phyloP scores from a whole-genome alignment of 257 asterid species.

The Solanum commersonii region DNA sequence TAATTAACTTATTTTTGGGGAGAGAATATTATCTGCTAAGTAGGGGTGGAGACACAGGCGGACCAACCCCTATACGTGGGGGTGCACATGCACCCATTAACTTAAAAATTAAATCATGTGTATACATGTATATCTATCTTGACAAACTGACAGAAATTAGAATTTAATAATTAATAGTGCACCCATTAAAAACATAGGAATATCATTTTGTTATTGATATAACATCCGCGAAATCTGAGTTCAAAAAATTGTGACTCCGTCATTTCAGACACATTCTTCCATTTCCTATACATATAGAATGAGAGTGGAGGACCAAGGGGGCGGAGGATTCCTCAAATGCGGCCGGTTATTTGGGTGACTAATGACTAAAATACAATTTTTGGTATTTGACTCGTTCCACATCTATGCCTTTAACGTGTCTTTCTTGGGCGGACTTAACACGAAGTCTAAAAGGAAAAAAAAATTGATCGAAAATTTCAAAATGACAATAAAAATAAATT shows the following conservation, averaged over 20 bases:
- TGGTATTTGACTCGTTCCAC: not conserved
- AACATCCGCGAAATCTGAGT: too few relatives aligned
- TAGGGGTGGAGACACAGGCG: too few relatives aligned
- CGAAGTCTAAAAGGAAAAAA: too few relatives aligned
- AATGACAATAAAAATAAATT: too few relatives aligned
- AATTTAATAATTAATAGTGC: too few relatives aligned
- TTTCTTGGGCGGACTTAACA: not conserved
- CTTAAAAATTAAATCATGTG: too few relatives aligned
- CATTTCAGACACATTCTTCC: not conserved
- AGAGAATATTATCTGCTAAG: not conserved
- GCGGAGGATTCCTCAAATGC: not conserved
- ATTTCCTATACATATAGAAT: not conserved
- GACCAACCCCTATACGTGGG: too few relatives aligned
- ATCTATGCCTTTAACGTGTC: not conserved
- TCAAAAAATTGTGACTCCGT: rapidly evolving
- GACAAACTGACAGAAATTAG: too few relatives aligned
- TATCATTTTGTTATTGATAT: too few relatives aligned
- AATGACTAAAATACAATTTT: not conserved
- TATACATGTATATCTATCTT: too few relatives aligned
- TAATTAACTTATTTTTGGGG: not conserved
- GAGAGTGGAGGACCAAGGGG: not conserved
- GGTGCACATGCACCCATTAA: too few relatives aligned
- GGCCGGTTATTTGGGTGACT: not conserved
- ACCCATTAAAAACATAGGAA: too few relatives aligned
- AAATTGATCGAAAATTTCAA: rapidly evolving